Percentiles rank a stretch among this genome's conserved stretches.
These are phyloP conservation scores for Elsinoe ampelina DNA, from an alignment of 2,329 filamentous ascomycete genomes.

Conservation along the genomic window DNA sequence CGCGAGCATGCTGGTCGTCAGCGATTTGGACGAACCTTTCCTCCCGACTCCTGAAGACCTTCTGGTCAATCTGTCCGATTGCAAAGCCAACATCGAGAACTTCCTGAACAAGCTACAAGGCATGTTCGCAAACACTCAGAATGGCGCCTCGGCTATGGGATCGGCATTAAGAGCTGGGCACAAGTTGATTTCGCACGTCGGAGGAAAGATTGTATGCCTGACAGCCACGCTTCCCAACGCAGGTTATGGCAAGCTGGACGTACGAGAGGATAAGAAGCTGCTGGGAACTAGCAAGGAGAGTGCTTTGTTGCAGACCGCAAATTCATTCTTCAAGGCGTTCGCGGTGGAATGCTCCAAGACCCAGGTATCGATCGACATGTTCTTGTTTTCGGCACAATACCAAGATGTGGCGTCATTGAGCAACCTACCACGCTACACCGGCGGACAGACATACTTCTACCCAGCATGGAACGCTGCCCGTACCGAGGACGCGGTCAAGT, in stretches of 20 bases:
- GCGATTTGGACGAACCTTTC: constrained; percentile 93
- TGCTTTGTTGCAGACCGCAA: constrained; percentile 76
- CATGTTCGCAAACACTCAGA: constrained; percentile 96
- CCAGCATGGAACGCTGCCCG: constrained; percentile 94
- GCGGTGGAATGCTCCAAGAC: constrained; percentile 98
- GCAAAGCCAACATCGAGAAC: constrained; percentile 79
- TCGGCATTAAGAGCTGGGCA: constrained; percentile 87
- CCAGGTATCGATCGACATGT: constrained; percentile 98
- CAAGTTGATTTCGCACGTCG: constrained; percentile 87
- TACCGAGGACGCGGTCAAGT: constrained; percentile 93
- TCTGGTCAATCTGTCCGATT: constrained; percentile 79
- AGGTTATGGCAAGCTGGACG: constrained; percentile 79
- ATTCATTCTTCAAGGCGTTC: constrained; percentile 98
- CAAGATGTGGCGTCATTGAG: constrained; percentile 95
- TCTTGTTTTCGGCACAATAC: constrained; percentile 90
- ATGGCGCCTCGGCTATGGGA: constrained; percentile 84
- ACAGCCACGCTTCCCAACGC: constrained; percentile 84
- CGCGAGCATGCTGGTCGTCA: constrained; percentile 85
- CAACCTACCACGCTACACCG: constrained; percentile 91
- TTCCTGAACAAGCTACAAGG: constrained; percentile 85
- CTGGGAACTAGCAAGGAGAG: constrained; percentile 90
- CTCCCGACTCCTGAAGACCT: constrained; percentile 87
- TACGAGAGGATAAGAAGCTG: constrained; percentile 93
- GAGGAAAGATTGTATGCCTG: constrained; percentile 88
- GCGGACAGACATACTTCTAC: constrained; percentile 97